Evolutionary conservation across 2,329 filamentous ascomycete genomes (phyloP).

Genomic region (Aspergillus amoenus): DNA sequence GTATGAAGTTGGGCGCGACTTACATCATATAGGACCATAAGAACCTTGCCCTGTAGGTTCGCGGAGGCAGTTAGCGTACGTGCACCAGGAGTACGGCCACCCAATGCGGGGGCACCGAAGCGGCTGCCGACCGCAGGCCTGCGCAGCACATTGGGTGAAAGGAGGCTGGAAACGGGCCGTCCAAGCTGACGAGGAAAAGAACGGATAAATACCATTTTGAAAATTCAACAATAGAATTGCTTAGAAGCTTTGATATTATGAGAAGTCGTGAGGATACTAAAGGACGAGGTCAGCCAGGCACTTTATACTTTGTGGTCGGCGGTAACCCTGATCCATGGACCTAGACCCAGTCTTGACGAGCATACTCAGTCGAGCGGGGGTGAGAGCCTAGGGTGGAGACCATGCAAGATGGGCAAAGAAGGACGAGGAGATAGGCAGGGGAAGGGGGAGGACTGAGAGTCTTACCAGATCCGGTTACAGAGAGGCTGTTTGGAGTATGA

Average conservation of each 20-base stretch:
- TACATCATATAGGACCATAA: slow-evolving; percentile 90
- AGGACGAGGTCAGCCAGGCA: slow-evolving; percentile 14
- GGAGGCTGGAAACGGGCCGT: slow-evolving; percentile 54
- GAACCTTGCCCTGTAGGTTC: slow-evolving; percentile 86
- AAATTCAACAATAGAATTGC: slow-evolving; percentile 12
- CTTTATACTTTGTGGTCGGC: slow-evolving; percentile 4
- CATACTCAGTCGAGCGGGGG: background rate
- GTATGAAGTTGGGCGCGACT: slow-evolving; percentile 33
- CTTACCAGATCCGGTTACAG: slow-evolving; percentile 11
- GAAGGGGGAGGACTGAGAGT: background rate
- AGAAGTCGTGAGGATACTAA: background rate
- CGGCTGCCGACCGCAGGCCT: slow-evolving; percentile 28
- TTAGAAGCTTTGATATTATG: background rate
- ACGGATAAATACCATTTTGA: slow-evolving; percentile 64
- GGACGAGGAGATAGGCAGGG: background rate
- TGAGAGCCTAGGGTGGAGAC: slow-evolving; percentile 4
- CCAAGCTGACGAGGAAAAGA: slow-evolving; percentile 57
- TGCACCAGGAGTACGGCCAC: slow-evolving; percentile 49
- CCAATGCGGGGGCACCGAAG: slow-evolving; percentile 36
- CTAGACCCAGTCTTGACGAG: slow-evolving; percentile 2
- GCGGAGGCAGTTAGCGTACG: slow-evolving; percentile 65
- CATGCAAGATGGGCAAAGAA: background rate
- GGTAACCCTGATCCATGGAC: background rate
- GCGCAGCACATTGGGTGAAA: slow-evolving; percentile 44
- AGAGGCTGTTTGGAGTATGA: slow-evolving; percentile 8